Evolutionary conservation across 345 rosid genomes (phyloP).

Genomic region (Cardamine chenopodiifolia): DNA sequence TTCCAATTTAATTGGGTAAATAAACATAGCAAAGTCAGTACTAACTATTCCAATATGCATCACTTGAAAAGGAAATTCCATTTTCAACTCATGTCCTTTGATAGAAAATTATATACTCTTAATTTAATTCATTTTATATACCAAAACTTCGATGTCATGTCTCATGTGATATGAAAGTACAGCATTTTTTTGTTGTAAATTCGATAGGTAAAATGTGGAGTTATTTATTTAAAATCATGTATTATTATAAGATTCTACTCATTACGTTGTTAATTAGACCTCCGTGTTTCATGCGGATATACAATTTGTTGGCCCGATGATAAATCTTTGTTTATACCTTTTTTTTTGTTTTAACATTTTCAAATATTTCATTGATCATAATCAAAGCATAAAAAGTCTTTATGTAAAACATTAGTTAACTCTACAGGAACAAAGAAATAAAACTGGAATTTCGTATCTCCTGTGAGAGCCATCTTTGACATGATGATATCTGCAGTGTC

Average conservation of each 20-base stretch:
- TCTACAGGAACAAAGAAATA: no score
- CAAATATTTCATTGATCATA: no score
- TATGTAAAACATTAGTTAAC: no score
- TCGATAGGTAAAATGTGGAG: not conserved
- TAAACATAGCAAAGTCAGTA: slow-evolving; percentile 41
- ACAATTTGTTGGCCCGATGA: slow-evolving; percentile 38
- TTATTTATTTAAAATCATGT: not conserved
- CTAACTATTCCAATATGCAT: slow-evolving; percentile 39
- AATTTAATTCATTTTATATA: slow-evolving; percentile 8
- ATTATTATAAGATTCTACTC: not conserved
- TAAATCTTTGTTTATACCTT: slow-evolving; percentile 19
- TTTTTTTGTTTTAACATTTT: no score
- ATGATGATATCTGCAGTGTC: no score
- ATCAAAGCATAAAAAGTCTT: no score
- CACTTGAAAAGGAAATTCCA: slow-evolving; percentile 38
- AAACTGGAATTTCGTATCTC: no score
- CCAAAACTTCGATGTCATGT: slow-evolving; percentile 21
- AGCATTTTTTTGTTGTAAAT: not conserved
- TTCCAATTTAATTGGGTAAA: slow-evolving; percentile 30
- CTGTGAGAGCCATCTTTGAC: no score
- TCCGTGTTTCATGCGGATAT: slow-evolving; percentile 39
- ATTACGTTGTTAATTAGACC: slow-evolving; percentile 8
- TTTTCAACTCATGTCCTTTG: slow-evolving; percentile 20
- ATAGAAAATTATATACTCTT: slow-evolving; percentile 4
- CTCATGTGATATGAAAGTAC: slow-evolving; percentile 4